Evolutionary conservation across 768 basidiomycete genomes (phyloP), one percentile per base, ranked within the genome.

Genomic region (Botryobasidium botryosum): DNA sequence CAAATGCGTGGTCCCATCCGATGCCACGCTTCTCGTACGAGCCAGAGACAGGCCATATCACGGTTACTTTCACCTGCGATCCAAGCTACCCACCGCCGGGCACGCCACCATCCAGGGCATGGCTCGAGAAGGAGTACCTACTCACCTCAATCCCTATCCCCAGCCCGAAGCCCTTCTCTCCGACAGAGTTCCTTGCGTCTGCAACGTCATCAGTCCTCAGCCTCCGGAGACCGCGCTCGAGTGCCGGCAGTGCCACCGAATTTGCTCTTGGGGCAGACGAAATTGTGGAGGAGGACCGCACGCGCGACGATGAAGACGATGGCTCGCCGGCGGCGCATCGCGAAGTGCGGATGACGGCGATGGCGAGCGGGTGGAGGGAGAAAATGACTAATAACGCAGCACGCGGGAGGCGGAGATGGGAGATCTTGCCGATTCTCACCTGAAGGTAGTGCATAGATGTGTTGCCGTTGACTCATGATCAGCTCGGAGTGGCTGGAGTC

Each of bases 201-300:
- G 37, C 21, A 12, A 24, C 10, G 12, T 39, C 37, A 21, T 12
- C 12, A 12, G 8, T 33, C 10, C 31, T 17, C 31, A 33, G 31
- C 17, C 31, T 8, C 10, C 17, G 31, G 10, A 26, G 40, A 26
- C 40, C 40, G 12, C 20, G 12, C 37, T 39, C 27, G 12, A 13
- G 29, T 27, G 12, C 23, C 23, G 76, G 84, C 25, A 75, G 74
- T 53, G 64, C 66, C 47, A 71, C 70, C 27, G 69, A 71, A 49
- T 77, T 84, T 45, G 84, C 87, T 52, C 55, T 88, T 50, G 61
- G 67, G 35, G 83, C 86, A 54, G 74, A 84, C 46, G 84, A 88
- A 51, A 68, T 85, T 15, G 56, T 83, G 43, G 83, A 87, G 48
- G 74, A 77, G 51, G 84, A 88, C 42, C 68, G 77, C 20, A 75